Conservation (phyloP, 2,329 filamentous ascomycete genomes). For the Epicoccum sorghinum region DNA sequence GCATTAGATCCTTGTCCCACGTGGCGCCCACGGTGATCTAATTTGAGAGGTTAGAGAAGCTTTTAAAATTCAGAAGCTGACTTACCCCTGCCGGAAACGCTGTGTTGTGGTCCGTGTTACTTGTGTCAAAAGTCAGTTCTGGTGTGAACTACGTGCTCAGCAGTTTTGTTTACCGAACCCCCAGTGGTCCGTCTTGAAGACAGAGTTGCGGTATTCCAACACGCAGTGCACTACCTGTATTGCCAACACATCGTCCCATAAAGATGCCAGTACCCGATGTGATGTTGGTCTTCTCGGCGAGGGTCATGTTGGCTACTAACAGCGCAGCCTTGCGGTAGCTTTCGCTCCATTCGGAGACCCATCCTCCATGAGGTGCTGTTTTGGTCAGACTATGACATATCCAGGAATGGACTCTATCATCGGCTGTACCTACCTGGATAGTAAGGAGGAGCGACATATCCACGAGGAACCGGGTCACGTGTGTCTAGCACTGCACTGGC, state of each 20-base stretch:
- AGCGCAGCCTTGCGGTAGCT: constrained; percentile 73
- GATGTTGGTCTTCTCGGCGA: constrained; percentile 81
- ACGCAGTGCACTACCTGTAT: constrained; percentile 72
- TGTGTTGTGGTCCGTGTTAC: constrained; percentile 73
- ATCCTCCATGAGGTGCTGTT: constrained; percentile 70
- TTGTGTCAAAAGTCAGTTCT: neutral
- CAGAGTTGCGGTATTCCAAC: constrained; percentile 72
- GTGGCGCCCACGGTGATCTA: constrained; percentile 69
- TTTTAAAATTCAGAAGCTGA: neutral
- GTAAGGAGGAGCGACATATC: constrained; percentile 60
- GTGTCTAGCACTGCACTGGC: constrained; percentile 35
- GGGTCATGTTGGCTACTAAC: constrained; percentile 75
- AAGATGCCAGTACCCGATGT: constrained; percentile 73
- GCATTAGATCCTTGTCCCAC: constrained; percentile 75
- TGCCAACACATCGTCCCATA: constrained; percentile 76
- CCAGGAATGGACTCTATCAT: neutral
- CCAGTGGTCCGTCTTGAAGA: constrained; percentile 70
- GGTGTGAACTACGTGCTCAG: neutral
- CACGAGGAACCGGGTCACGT: constrained; percentile 41
- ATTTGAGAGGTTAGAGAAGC: neutral
- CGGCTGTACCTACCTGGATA: constrained; percentile 59
- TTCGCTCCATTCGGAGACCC: constrained; percentile 69
- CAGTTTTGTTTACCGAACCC: constrained; percentile 57
- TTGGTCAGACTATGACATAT: neutral
- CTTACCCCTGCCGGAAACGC: constrained; percentile 78